Base-by-base conservation (phyloP, 371 early-diverging fungal genomes). In the Mucor irregularis region DNA sequence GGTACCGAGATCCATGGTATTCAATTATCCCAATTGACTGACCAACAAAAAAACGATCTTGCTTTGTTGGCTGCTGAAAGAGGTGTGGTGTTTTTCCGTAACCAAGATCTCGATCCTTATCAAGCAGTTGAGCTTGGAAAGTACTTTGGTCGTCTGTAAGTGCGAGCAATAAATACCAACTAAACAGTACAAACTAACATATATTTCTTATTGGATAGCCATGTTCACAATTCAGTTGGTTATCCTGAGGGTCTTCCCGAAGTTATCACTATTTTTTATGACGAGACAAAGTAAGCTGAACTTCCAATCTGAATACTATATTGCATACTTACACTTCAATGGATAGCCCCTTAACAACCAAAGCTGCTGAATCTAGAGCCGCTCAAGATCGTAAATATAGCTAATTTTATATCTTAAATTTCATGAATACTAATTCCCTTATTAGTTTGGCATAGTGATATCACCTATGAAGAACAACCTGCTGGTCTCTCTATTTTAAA, bases 21-120 rank as follows among this genome's bases (percentile, higher is more conserved):
- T 38, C 77, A 73, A 35, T 55, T 79, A 24, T 58, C 71, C 13
- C 48, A 81, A 45, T 61, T 85, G 59, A 74, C 71, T 14, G 82
- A 80, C 24, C 74, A 80, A 47, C 83, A 83, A 45, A 57, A 73
- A 34, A 74, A 77, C 17, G 83, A 84, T 37, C 59, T 83, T 17
- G 82, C 85, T 16, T 64, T 78, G n/a, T 57, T 84, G 33, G 76
- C 77, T 26, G 73, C 84, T 21, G 74, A 82, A 48, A 73, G 87
- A 38, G 83, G 82, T 22, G 85, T 86, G 9, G 87, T 85, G 10
- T 84, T 82, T 53, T 78, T 86, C 58, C 70, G 81, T 9, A 66
- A 82, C 43, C 87, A 86, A 59, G 81, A 82, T 49, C 35, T 83
- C 29, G 72, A 70, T 52, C 53, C 66, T 52, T 69, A 81, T 22